phyloP scores from a whole-genome alignment of 202 grass and related monocot genomes.

The Brachypodium distachyon region DNA sequence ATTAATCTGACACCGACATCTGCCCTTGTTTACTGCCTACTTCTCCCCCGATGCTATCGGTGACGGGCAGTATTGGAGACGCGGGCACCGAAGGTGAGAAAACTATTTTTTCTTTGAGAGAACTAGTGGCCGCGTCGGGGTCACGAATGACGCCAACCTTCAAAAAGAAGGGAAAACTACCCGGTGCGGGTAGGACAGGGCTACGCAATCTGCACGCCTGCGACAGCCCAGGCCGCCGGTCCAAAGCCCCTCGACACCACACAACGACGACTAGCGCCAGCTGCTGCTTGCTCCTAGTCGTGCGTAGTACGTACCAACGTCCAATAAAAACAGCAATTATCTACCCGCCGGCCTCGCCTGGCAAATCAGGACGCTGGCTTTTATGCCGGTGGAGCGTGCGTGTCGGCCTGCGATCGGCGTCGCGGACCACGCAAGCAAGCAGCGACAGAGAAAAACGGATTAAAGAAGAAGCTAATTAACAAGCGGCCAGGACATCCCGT shows the following conservation, averaged over 20 bases:
- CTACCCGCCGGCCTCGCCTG: background rate
- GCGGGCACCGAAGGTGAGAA: background rate
- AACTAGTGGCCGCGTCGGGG: background rate
- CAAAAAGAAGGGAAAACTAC: background rate
- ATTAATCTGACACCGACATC: conserved; percentile 1
- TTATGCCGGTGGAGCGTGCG: background rate
- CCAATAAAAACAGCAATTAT: background rate
- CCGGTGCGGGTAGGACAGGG: background rate
- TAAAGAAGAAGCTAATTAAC: no score
- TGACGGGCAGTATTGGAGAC: background rate
- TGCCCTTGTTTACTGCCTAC: background rate
- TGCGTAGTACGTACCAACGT: background rate
- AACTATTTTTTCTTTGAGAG: no score
- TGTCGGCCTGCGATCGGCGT: conserved; percentile 1
- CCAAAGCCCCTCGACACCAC: background rate
- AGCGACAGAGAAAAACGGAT: no score
- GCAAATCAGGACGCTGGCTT: background rate
- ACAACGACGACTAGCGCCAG: no score
- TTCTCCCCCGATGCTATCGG: background rate
- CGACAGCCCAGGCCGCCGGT: background rate
- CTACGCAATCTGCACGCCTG: background rate
- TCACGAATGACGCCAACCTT: background rate
- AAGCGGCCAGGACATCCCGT: background rate
- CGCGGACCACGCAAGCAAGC: background rate
- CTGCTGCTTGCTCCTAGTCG: background rate